Conservation (phyloP, 768 basidiomycete genomes). For the Candolleomyces eurysporus region DNA sequence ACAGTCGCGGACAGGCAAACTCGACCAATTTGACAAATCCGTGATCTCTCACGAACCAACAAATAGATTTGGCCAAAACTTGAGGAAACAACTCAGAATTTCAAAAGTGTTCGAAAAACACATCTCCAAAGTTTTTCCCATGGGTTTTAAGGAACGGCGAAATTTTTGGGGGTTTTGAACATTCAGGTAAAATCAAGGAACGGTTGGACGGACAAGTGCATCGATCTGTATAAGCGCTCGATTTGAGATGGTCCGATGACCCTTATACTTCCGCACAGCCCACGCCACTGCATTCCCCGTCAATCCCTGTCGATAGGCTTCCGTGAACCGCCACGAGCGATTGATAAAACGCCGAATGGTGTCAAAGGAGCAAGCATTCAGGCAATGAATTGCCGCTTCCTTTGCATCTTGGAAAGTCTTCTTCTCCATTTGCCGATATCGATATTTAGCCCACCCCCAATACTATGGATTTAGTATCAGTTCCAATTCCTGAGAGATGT, state of each 20-base stretch:
- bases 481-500: no score
- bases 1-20: no score
- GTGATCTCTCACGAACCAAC: no score
- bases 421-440: conserved; percentile 28
- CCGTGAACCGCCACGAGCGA: conserved; percentile 30
- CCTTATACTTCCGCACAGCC: conserved; percentile 33
- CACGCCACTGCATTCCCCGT: conserved; percentile 36
- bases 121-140: conserved; percentile 2
- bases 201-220: conserved; percentile 3
- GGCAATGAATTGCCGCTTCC: conserved; percentile 14
- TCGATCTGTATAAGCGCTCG: conserved; percentile 1
- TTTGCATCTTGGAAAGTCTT: conserved; percentile 29
- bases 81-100: not conserved
- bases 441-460: conserved; percentile 38
- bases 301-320: conserved; percentile 30
- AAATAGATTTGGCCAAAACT: no score
- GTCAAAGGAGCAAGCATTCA: conserved; percentile 34
- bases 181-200: not conserved
- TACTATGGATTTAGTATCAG: no score
- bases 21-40: not conserved
- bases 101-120: not conserved
- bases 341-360: conserved; percentile 36
- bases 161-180: not conserved
- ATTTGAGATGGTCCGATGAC: conserved; percentile 23
- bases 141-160: not conserved